phyloP scores from a whole-genome alignment of 1,139 yeast species.

The Sugiyamaella neomexicana region DNA sequence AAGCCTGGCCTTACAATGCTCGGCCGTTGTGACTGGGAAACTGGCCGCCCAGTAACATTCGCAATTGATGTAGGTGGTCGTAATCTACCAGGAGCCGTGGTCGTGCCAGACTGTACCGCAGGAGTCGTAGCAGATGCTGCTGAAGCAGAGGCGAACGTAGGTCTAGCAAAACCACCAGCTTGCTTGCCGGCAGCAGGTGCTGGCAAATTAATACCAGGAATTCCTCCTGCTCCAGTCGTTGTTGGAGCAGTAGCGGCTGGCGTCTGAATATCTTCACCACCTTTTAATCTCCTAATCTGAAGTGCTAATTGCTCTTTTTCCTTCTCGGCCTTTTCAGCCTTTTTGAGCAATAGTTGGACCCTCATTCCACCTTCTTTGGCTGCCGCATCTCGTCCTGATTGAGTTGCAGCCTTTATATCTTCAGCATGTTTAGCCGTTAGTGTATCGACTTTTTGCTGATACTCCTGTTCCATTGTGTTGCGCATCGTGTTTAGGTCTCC shows the following conservation, averaged over 20 bases:
- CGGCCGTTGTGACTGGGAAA: constrained; percentile 2
- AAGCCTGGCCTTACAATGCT: constrained; percentile 8
- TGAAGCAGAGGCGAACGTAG: constrained; percentile 15
- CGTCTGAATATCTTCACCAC: constrained; percentile 12
- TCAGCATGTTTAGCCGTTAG: background rate
- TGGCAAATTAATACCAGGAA: constrained; percentile 13
- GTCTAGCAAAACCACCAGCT: constrained; percentile 11
- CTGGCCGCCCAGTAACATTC: constrained; percentile 6
- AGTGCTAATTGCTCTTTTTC: constrained; percentile 36
- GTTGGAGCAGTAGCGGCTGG: background rate
- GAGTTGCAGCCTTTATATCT: constrained; percentile 14
- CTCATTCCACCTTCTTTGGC: constrained; percentile 16
- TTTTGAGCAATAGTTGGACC: constrained; percentile 35
- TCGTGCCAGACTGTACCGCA: constrained; percentile 1
- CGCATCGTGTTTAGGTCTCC: background rate
- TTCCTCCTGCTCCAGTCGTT: background rate
- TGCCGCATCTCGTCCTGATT: constrained; percentile 16
- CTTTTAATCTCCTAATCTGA: constrained; percentile 20
- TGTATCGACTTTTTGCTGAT: constrained; percentile 2
- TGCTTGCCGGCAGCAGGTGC: constrained; percentile 13
- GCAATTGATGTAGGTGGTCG: constrained; percentile 10
- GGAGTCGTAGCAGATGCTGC: constrained; percentile 11
- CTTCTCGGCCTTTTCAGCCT: constrained; percentile 40
- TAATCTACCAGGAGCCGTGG: constrained; percentile 8
- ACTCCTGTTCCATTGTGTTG: constrained; percentile 9